Evolutionary conservation across 495 filamentous ascomycete species (phyloP).

Genomic region (Symbiotaphrina buchneri): DNA sequence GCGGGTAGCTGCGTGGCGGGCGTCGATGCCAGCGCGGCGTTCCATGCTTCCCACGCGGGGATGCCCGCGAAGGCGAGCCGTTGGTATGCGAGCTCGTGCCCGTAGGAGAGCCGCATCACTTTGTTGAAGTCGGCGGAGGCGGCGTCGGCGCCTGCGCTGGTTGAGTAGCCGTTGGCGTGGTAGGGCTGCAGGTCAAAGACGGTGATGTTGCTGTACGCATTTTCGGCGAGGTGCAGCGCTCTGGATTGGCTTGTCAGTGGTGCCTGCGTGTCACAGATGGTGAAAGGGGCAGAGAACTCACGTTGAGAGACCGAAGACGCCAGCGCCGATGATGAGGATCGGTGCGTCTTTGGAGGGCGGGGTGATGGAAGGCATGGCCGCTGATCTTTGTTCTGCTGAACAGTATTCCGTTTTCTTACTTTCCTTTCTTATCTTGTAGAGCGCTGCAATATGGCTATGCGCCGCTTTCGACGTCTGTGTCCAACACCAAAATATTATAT

Average conservation of each 20-base stretch:
- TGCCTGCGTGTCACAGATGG: too few relatives aligned
- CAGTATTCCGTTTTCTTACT: too few relatives aligned
- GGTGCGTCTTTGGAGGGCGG: conserved; percentile 13
- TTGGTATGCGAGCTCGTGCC: conserved; percentile 17
- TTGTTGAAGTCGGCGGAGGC: conserved; percentile 22
- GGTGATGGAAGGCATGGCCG: too few relatives aligned
- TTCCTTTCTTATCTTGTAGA: too few relatives aligned
- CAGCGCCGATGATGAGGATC: conserved; percentile 20
- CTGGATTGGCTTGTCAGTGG: too few relatives aligned
- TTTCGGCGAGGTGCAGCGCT: conserved; percentile 16
- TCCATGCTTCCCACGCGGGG: conserved; percentile 18
- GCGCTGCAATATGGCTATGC: too few relatives aligned
- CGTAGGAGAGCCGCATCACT: conserved; percentile 20
- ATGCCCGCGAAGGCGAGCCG: conserved; percentile 17
- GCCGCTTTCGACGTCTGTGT: too few relatives aligned
- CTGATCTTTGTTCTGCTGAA: too few relatives aligned
- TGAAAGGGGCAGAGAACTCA: too few relatives aligned
- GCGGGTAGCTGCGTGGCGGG: conserved; percentile 12
- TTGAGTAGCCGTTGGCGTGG: conserved; percentile 13
- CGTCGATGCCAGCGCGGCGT: conserved; percentile 11
- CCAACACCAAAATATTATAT: too few relatives aligned
- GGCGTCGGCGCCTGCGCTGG: conserved; percentile 11
- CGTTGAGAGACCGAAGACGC: conserved; percentile 19
- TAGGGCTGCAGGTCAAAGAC: conserved; percentile 21
- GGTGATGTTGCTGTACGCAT: conserved; percentile 19